Base-by-base conservation (phyloP, 2,329 filamentous ascomycete species). In the Westerdykella ornata region DNA sequence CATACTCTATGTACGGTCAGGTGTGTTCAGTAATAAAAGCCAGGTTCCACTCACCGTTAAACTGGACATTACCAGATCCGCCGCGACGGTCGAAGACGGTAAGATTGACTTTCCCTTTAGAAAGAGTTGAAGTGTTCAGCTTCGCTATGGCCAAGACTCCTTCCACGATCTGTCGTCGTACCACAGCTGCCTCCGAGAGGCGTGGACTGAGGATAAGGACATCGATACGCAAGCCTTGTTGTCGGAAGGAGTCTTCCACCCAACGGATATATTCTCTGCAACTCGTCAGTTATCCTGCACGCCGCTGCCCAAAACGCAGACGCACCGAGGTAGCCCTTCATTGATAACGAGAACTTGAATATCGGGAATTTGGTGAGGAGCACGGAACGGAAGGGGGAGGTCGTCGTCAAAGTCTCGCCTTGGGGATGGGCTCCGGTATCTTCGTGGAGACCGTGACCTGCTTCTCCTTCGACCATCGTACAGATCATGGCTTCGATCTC, bases 91-190 rank as follows among this genome's bases (percentile, higher is more conserved):
- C 85, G 58, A 96, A 96, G 5, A 94, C 78, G 54, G 90, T 86
- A 3, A 96, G 70, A 0, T 85, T 79, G 38, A 97, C 84, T 59
- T 83, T 88, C 49, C 81, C 81, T 1, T 76, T 76, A 26, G 74
- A 72, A 56, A 94, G 84, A 16, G 86, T 78, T 35, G 74, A 72
- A 38, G 80, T 72, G 45, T 85, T 81, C 12, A 97, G 75, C 54
- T 88, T 83, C 4, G 87, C 81, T 12, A 96, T 85, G 7, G 85
- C 90, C 38, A 86, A 77, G 1, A 96, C 90, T 14, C 92, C 90
- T 64, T 97, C 89, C 9, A 89, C 71, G 29, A 94, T 85, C 60
- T 95, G 88, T 39, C 85, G 77, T 51, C 87, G 82, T 39, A 96
- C 79, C n/a, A 95, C 81, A 4, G 83, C 78, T 28, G 84, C 79